Evolutionary conservation across 371 early-diverging fungal genomes (phyloP).

Genomic region (Zancudomyces culisetae): DNA sequence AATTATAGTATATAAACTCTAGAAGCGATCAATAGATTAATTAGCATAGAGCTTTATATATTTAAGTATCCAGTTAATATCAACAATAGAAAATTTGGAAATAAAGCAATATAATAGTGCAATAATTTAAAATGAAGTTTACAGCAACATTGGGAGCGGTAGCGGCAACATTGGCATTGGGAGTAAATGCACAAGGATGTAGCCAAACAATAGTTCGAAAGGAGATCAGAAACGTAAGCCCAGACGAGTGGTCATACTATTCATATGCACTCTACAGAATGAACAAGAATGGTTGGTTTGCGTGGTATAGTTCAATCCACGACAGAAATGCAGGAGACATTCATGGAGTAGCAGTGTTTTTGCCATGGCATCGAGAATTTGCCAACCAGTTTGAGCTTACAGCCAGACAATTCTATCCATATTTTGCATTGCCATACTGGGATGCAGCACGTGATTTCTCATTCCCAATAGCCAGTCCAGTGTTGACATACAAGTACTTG

Average conservation of each 20-base stretch:
- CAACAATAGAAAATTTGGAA: no score
- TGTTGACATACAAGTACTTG: slow-evolving; percentile 15
- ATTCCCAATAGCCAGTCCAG: slow-evolving; percentile 13
- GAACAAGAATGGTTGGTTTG: slow-evolving; percentile 6
- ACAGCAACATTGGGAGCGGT: no score
- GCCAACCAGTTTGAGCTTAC: slow-evolving; percentile 8
- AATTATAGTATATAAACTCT: no score
- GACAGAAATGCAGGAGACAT: neutral
- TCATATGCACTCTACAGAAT: neutral
- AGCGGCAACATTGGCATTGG: no score
- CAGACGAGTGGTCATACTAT: slow-evolving; percentile 4
- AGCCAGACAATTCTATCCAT: slow-evolving; percentile 8
- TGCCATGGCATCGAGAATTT: slow-evolving; percentile 12
- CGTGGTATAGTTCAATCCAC: slow-evolving; percentile 6
- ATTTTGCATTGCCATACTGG: slow-evolving; percentile 22
- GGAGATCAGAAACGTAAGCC: slow-evolving; percentile 14
- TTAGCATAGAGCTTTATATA: no score
- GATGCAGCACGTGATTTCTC: slow-evolving; percentile 22
- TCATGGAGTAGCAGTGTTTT: slow-evolving; percentile 10
- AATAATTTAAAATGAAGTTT: no score
- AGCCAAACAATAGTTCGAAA: no score
- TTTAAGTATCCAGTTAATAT: no score
- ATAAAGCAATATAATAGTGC: no score
- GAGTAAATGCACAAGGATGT: no score
- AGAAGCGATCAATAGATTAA: no score